Conservation (phyloP, 2,329 filamentous ascomycete species). For the Aaosphaeria pasadenensis region DNA sequence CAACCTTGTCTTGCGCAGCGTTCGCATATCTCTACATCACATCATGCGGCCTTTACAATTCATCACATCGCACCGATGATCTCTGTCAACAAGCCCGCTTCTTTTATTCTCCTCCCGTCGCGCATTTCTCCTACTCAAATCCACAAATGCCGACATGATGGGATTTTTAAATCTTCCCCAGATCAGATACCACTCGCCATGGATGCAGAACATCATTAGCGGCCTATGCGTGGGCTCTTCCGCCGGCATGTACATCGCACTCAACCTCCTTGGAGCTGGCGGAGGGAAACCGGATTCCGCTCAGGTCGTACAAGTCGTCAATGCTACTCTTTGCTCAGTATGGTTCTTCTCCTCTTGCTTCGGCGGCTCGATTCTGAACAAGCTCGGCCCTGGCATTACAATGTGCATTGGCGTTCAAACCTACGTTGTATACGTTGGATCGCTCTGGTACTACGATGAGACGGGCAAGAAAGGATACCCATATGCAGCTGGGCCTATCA, state of each 20-base stretch:
- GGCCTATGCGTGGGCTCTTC: conserved; percentile 26
- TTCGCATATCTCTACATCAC: too few species aligned
- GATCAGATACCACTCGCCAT: conserved; percentile 26
- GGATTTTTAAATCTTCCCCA: conserved; percentile 20
- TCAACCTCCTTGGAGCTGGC: conserved; percentile 28
- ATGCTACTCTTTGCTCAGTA: conserved; percentile 30
- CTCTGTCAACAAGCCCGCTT: too few species aligned
- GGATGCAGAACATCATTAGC: conserved; percentile 29
- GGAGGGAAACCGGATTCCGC: conserved; percentile 27
- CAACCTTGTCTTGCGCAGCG: too few species aligned
- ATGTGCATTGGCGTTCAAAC: conserved; percentile 31
- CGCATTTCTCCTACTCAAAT: too few species aligned
- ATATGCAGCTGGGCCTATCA: conserved; percentile 26
- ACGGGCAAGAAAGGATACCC: conserved; percentile 29
- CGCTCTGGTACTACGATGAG: conserved; percentile 32
- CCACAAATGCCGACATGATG: conserved; percentile 11
- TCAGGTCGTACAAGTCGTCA: conserved; percentile 30
- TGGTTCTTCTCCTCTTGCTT: conserved; percentile 33
- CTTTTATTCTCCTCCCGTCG: too few species aligned
- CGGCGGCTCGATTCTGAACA: conserved; percentile 29
- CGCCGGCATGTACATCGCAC: conserved; percentile 28
- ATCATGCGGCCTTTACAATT: too few species aligned
- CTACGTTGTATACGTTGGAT: conserved; percentile 28
- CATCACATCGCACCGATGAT: too few species aligned
- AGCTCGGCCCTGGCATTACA: conserved; percentile 26